Conservation (phyloP, 2,329 filamentous ascomycete genomes). For the Polytolypa hystricis region DNA sequence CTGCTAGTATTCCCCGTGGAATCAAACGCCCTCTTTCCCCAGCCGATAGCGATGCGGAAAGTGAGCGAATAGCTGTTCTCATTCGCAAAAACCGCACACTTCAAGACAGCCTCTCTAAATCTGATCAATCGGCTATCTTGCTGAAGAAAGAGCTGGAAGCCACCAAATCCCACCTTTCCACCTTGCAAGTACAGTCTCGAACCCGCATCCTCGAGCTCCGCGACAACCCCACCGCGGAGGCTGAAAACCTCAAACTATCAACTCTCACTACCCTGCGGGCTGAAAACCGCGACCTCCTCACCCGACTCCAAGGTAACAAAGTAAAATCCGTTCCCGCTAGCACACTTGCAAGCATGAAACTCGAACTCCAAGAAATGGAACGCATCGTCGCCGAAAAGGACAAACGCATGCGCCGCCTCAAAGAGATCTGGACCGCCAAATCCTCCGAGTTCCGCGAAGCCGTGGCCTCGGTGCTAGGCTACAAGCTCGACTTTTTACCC, state of each 20-base stretch:
- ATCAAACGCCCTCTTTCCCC: conserved; percentile 55
- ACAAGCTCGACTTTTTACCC: conserved; percentile 92
- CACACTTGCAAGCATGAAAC: conserved; percentile 61
- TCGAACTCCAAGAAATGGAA: conserved; percentile 63
- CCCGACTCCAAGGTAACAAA: conserved; percentile 50
- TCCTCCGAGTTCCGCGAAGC: conserved; percentile 91
- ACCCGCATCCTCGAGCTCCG: conserved; percentile 77
- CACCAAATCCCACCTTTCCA: conserved; percentile 58
- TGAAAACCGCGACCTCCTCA: conserved; percentile 74
- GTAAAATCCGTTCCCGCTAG: conserved; percentile 62
- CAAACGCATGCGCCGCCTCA: conserved; percentile 74
- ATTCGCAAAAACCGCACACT: conserved; percentile 79
- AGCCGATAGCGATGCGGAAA: conserved; percentile 42
- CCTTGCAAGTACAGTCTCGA: conserved; percentile 55
- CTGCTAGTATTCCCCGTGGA: conserved; percentile 35
- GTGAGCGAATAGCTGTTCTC: conserved; percentile 68
- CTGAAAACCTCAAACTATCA: conserved; percentile 70
- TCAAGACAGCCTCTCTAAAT: conserved; percentile 61
- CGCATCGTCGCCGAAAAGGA: conserved; percentile 57
- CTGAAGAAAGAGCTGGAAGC: conserved; percentile 67
- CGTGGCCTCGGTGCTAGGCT: conserved; percentile 82
- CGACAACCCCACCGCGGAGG: conserved; percentile 82
- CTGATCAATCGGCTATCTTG: conserved; percentile 59
- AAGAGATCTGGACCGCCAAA: conserved; percentile 86
- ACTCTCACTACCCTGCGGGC: conserved; percentile 66